Percentiles rank a stretch among this genome's conserved stretches.
Conservation (phyloP, 345 rosid genomes). For the Heritiera fomes region DNA sequence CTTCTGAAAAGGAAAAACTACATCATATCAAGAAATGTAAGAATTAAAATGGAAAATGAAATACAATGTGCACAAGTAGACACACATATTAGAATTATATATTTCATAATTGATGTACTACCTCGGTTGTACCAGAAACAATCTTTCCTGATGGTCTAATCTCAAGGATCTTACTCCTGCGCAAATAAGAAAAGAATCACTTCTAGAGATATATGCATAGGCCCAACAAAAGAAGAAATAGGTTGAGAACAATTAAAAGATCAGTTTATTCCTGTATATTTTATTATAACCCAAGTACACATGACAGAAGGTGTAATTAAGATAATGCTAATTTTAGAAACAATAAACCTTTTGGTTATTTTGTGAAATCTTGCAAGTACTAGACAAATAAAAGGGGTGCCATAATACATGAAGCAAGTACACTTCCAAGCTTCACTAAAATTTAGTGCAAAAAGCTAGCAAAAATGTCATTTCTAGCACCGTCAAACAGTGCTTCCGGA, state of each 20-base stretch:
- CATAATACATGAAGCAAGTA: not conserved
- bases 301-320: not conserved
- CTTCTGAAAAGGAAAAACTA: not conserved
- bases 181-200: slow-evolving; percentile 13
- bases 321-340: slow-evolving; percentile 5
- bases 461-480: not conserved
- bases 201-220: slow-evolving; percentile 3
- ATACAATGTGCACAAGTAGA: not conserved
- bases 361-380: not conserved
- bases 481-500: not conserved
- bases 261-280: not conserved
- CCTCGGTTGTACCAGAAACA: slow-evolving; percentile 86
- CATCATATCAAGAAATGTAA: not conserved
- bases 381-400: not conserved
- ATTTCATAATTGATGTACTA: slow-evolving; percentile 27
- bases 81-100: not conserved
- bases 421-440: not conserved
- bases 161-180: slow-evolving; percentile 66
- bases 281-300: not conserved
- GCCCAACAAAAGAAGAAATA: not conserved
- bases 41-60: not conserved
- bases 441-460: not conserved
- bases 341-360: not conserved
- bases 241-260: not conserved
- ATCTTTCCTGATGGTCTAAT: slow-evolving; percentile 69